Evolutionary conservation across 2,329 filamentous ascomycete species (phyloP).

Genomic region (Tolypocladium nubicola): DNA sequence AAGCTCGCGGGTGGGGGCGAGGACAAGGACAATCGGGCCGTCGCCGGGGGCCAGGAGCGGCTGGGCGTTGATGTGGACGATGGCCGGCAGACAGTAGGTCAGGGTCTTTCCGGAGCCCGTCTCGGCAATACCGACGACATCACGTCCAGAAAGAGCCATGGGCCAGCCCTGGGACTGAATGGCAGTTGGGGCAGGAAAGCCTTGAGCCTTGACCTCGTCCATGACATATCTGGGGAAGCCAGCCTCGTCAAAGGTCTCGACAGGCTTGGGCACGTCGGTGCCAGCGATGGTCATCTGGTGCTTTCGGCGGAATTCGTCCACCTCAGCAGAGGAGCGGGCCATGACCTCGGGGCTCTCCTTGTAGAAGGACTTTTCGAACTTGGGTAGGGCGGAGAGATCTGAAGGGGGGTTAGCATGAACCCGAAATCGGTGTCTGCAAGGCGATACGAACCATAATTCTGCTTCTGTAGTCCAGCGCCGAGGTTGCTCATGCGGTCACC

Average conservation of each 20-base stretch:
- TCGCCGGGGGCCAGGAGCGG: slow-evolving; percentile 91
- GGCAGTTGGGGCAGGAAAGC: slow-evolving; percentile 84
- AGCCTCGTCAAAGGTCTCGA: slow-evolving; percentile 95
- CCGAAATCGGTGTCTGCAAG: no score
- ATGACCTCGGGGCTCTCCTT: slow-evolving; percentile 81
- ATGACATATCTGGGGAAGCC: slow-evolving; percentile 96
- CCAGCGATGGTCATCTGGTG: slow-evolving; percentile 79
- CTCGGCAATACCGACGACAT: slow-evolving; percentile 98
- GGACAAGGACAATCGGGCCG: slow-evolving; percentile 90
- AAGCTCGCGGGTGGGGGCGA: slow-evolving; percentile 93
- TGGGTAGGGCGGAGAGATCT: slow-evolving; percentile 74
- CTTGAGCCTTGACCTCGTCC: slow-evolving; percentile 96
- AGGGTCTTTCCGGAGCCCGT: slow-evolving; percentile 98
- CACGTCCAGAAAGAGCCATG: slow-evolving; percentile 95
- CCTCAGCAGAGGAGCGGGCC: slow-evolving; percentile 63
- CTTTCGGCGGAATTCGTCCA: slow-evolving; percentile 78
- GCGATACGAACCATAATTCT: slow-evolving; percentile 66
- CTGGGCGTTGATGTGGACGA: slow-evolving; percentile 99
- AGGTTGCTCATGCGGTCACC: slow-evolving; percentile 93
- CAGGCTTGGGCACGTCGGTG: slow-evolving; percentile 75
- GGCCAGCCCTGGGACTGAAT: slow-evolving; percentile 99
- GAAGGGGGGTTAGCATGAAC: slow-evolving; percentile 12
- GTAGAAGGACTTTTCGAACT: slow-evolving; percentile 99
- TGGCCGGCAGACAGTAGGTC: slow-evolving; percentile 94
- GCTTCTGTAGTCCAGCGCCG: slow-evolving; percentile 76